Conservation (phyloP, 2,329 filamentous ascomycete species). For the Aureobasidium sp. region DNA sequence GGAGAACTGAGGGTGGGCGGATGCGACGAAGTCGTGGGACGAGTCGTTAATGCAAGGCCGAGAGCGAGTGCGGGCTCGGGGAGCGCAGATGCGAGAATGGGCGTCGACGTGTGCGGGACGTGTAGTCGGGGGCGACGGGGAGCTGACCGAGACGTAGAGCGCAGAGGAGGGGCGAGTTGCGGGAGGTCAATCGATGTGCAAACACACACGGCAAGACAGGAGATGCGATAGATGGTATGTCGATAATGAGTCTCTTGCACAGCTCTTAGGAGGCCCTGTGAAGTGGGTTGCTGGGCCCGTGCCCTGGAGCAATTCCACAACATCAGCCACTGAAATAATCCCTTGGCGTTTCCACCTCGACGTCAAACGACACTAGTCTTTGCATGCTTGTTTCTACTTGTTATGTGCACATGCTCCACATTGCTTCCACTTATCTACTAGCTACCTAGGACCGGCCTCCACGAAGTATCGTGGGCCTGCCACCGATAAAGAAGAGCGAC, state of each 20-base stretch:
- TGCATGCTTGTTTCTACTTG: background rate
- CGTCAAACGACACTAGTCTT: background rate
- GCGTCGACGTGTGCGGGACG: background rate
- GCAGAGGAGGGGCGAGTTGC: background rate
- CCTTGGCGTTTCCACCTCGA: background rate
- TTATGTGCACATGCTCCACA: background rate
- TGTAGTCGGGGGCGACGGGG: background rate
- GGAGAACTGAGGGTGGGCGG: background rate
- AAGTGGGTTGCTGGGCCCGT: background rate
- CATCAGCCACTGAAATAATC: constrained; percentile 2
- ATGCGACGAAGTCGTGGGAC: background rate
- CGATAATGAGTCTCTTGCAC: constrained; percentile 11
- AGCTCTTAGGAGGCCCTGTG: background rate
- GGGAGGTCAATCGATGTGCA: background rate
- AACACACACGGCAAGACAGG: background rate
- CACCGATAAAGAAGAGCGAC: constrained; percentile 42
- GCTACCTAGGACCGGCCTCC: background rate
- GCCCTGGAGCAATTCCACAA: background rate
- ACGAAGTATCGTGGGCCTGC: constrained; percentile 25
- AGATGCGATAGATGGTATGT: constrained; percentile 2
- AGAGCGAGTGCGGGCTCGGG: constrained; percentile 5
- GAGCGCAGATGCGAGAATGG: background rate
- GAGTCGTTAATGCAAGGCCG: constrained; percentile 3
- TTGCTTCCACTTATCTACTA: background rate
- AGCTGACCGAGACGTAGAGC: background rate